Evolutionary conservation across 2,329 filamentous ascomycete species (phyloP), one percentile per base, ranked within the genome.

Genomic region (Diaporthe caulivora): DNA sequence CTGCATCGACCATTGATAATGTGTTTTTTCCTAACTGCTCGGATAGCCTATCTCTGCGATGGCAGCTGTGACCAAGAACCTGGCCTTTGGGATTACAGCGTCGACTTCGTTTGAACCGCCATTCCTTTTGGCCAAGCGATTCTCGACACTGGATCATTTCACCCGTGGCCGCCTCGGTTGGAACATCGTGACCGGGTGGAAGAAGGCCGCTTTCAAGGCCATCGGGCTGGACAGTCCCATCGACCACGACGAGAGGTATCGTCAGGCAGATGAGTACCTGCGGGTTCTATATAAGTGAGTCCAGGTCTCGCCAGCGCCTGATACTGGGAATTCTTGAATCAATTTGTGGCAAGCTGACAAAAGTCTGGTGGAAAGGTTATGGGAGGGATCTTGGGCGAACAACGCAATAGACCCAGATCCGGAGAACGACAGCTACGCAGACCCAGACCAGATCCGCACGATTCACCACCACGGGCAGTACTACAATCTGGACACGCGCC

Each of bases 151-250:
- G 0, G 90, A 92, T 73, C 90, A 92, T 78, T 82, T 92, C 55
- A 92, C 91, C 0, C 83, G 86, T 3, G 91, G 90, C 0, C 84
- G 91, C 0, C 86, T 92, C 44, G 90, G 89, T 0, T 92, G 91
- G 91, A 93, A 93, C 75, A 91, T 93, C 26, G 91, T 93, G 0
- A 92, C 90, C 0, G 87, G 84, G 1, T 91, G 88, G 86, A 90
- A 90, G 78, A 90, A 91, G 77, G 83, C 86, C 0, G 88, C 88
- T 0, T 89, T 89, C 80, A 89, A 90, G 77, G 88, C 87, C 1
- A 89, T 90, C 72, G 88, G 88, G 0, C 77, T 89, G 10, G 86
- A 89, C 26, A 85, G 79, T 11, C 87, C 87, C 0, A 87, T 89
- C 51, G 87, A 88, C 74, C 87, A 89, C 76, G 88, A 89, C 67